Base-by-base conservation (phyloP, 768 basidiomycete species). In the Trametes cinnabarina region DNA sequence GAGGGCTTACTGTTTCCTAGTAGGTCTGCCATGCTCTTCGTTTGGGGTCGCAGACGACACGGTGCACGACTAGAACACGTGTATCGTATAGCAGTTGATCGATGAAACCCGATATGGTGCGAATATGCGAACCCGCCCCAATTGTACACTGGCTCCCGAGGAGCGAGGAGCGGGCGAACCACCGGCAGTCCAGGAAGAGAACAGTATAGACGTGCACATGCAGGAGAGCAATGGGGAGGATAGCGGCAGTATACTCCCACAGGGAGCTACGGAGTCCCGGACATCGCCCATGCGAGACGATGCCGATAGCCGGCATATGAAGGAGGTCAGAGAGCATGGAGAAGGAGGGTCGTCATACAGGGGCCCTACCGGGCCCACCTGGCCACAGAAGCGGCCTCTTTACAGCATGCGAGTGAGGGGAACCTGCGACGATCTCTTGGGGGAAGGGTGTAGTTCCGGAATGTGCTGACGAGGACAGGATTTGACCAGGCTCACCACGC, bases 91-190 rank as follows among this genome's bases (percentile, higher is more conserved):
- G 46, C 22, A 19, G 37, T 47, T 55, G 47, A 55, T 55, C 23
- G 58, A 60, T 60, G 51, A n/a, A 14, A 11, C 34, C 52, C 47
- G 58, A 60, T 55, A 60, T 60, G 51, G 53, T n/a, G 46, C 25
- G 26, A 44, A 44, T 43, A 11, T 17, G 46, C 30, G 51, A 40
- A 48, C n/a, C 22, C 23, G 58, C 37, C 19, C 51, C 32, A n/a
- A 48, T 22, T 39, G 39, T 41, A 19, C n/a, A n/a, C 32, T 25
- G n/a, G 41, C 42, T 23, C 20, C 58, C 20, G 53, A 49, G 41
- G 32, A 34, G 52, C 48, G 58, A 50, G 32, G 58, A 28, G 58
- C 49, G 43, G 49, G 22, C 10, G 35, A 39, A 51, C 30, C 34
- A 26, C 3, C 35, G 15, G 25, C 12, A 44, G 14, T 8, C 32